Base-by-base conservation (phyloP, 352 stramenopile species). In the Phytophthora melonis region DNA sequence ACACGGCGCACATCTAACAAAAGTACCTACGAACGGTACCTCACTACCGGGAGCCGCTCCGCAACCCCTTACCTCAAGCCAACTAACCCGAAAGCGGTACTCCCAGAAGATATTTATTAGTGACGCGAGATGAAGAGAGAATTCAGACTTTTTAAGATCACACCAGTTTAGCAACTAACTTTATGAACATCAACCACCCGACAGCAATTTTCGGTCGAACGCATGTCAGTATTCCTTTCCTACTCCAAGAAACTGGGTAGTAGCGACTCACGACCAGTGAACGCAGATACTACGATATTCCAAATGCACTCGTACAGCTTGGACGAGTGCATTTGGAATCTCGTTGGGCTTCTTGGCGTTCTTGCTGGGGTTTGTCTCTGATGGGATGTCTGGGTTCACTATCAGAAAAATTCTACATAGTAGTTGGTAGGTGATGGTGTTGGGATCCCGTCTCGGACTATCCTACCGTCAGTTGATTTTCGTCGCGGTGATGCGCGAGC, bases 1-100 rank as follows among this genome's bases (percentile, higher is more conserved):
- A 88, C 60, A 88, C 81, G 34, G 81, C 81, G 58, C 79, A 88
- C 59, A 88, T 88, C 43, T 88, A 79, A n/a, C n/a, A n/a, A n/a
- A n/a, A n/a, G n/a, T n/a, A n/a, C 2, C 36, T 43, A 43, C 36
- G 27, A 32, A 5, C 27, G 36, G 36, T 43, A 43, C 36, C 25
- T 21, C 57, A 41, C 58, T 54, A 69, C 64, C 27, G 63, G 64
- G 64, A 73, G 69, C 69, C 69, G 69, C 63, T 25, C 1, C 23
- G 23, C 23, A 68, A 34, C 69, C 69, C 30, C 41, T 69, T 72
- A 77, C 69, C 41, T 45, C 63, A 55, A 68, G 39, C 34, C 57
- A 58, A 64, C 18, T 39, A 41, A 56, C 39, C 41, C n/a, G 41
- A 54, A 75, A 53, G 63, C 69, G 69, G 63, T 72, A 72, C 63